Evolutionary conservation across 2,329 filamentous ascomycete genomes (phyloP).

Genomic region (Xylaria sp.): DNA sequence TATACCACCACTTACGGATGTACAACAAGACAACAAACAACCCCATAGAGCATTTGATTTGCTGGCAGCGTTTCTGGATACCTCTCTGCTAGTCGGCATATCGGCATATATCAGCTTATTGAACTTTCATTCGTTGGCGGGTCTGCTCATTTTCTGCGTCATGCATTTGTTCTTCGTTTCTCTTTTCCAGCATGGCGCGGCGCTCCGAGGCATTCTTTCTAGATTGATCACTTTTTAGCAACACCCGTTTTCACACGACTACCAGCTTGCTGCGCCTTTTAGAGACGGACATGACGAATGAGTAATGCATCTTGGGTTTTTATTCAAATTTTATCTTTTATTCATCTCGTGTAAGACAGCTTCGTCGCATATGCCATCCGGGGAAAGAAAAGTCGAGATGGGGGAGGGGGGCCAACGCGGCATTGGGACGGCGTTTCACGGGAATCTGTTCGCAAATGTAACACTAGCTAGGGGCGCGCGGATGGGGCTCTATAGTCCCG

Average conservation of each 20-base stretch:
- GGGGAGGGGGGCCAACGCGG: constrained; percentile 11
- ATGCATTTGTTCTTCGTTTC: constrained; percentile 26
- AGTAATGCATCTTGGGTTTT: constrained; percentile 32
- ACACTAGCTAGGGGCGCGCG: constrained; percentile 26
- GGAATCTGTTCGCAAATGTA: constrained; percentile 14
- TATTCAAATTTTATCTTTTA: too few species aligned
- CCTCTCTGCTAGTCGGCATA: constrained; percentile 25
- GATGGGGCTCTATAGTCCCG: constrained; percentile 17
- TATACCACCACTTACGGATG: constrained; percentile 22
- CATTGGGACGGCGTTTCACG: constrained; percentile 26
- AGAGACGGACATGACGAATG: constrained; percentile 37
- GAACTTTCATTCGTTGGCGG: constrained; percentile 20
- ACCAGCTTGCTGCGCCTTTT: constrained; percentile 20
- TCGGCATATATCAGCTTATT: constrained; percentile 26
- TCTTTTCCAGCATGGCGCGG: constrained; percentile 36
- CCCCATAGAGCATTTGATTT: constrained; percentile 17
- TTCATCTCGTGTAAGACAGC: constrained; percentile 10
- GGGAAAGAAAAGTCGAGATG: constrained; percentile 15
- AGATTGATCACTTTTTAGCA: constrained; percentile 6
- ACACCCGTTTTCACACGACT: constrained; percentile 21
- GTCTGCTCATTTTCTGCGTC: constrained; percentile 29
- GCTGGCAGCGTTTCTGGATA: constrained; percentile 21
- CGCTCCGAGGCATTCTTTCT: constrained; percentile 26
- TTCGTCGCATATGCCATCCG: constrained; percentile 22
- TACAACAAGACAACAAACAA: too few species aligned